phyloP scores from a whole-genome alignment of 257 asterid species.

The Rhazya stricta region DNA sequence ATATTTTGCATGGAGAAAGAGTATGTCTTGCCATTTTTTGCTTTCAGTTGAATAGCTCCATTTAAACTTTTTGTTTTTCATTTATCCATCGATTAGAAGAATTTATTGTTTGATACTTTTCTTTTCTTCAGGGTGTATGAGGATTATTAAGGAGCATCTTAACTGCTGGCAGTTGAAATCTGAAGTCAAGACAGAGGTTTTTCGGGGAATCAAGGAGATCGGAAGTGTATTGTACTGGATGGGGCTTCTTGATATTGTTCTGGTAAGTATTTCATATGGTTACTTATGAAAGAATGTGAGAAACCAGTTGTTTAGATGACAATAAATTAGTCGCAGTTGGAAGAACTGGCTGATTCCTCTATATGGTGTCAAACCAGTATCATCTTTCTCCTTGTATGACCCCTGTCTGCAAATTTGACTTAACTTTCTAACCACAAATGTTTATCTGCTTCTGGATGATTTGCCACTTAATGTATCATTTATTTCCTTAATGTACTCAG shows the following conservation, averaged over 20 bases:
- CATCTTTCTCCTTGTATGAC: neutral
- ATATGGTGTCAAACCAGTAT: neutral
- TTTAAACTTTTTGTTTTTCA: neutral
- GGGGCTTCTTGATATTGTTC: constrained; percentile 93
- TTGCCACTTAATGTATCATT: neutral
- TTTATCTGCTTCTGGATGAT: neutral
- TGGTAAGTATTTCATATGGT: constrained; percentile 45
- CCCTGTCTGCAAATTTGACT: neutral
- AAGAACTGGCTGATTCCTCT: neutral
- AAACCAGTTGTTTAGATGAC: neutral
- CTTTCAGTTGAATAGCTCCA: neutral
- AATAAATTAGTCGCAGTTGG: neutral
- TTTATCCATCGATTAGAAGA: neutral
- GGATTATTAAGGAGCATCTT: constrained; percentile 69
- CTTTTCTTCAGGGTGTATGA: constrained; percentile 61
- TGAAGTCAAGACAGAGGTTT: constrained; percentile 75
- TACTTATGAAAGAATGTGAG: neutral
- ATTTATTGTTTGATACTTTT: neutral
- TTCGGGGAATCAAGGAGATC: constrained; percentile 89
- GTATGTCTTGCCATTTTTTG: neutral
- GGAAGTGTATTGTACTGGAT: constrained; percentile 94
- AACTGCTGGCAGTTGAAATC: constrained; percentile 88
- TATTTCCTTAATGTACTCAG: neutral
- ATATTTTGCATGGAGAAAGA: neutral
- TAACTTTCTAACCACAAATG: neutral